Evolutionary conservation across 768 basidiomycete genomes (phyloP), one percentile per base, ranked within the genome.

Genomic region (Naganishia antarctica): DNA sequence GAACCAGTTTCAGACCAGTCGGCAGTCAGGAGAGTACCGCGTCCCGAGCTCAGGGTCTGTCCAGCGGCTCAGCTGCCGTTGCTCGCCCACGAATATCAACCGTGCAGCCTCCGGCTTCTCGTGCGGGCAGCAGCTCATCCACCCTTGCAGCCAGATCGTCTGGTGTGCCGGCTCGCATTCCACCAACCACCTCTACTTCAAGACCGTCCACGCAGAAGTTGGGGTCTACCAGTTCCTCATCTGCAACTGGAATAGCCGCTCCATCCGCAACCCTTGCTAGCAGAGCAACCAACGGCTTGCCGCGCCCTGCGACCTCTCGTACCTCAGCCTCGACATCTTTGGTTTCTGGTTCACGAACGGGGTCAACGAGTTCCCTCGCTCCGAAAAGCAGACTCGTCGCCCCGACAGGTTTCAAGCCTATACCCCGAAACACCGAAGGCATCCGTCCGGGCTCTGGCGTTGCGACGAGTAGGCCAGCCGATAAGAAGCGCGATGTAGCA

Each of bases 101-200:
- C 29, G 31, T 31, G 11, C 29, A 21, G 31, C 28, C 31, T n/a
- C 31, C 50, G 31, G 18, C 31, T 1, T 51, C 50, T 21, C 50
- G 50, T 13, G 7, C 50, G 1, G 50, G 50, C 11, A 51, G 31
- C 50, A 57, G 21, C 23, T 25, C 53, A 18, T 57, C 53, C 2
- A 57, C 23, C 4, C 32, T 37, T 18, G 9, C 53, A 37, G 53
- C 53, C 6, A 37, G 53, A 57, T 57, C 34, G 26, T 57, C 53
- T 11, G 32, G 21, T 11, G 3, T 57, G 37, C 34, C 53, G n/a
- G 3, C 53, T 57, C 53, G 37, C 25, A 15, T 31, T n/a, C 32
- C 53, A 34, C 13, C 53, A 40, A 51, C n/a, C 31, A 51, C n/a
- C 21, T 23, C 28, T 3, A 41, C 18, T 1, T 23, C 53, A 11